Base-by-base conservation (phyloP, 805 yeast species). In the Ogataea siamensis region DNA sequence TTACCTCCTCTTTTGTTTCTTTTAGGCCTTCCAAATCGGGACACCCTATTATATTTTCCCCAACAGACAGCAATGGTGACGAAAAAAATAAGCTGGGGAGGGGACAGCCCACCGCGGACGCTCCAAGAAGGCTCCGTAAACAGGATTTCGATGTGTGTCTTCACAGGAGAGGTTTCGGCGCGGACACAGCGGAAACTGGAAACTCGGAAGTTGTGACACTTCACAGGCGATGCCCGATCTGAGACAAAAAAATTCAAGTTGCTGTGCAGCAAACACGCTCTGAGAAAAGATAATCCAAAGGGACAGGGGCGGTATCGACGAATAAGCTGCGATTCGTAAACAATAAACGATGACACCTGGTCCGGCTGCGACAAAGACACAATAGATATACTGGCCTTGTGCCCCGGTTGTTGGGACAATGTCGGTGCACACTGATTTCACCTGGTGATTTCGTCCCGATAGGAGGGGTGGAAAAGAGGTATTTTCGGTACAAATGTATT, bases 1-100 rank as follows among this genome's bases (percentile, higher is more conserved):
- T 18, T 21, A 32, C 28, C 32, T 38, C 41, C 41, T 32, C 33
- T 11, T 32, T 38, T 32, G 33, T 38, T 38, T 25, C 37, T 31
- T 38, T 37, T 32, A 3, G 10, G 13, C 28, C 41, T n/a, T 10
- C 16, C 10, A 20, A 19, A 38, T 37, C 35, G 5, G 40, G 40
- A 37, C 17, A 13, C 7, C 2, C 25, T 18, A 12, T 14, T 10
- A 21, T 14, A 7, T 9, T 5, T 20, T 17, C 16, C 21, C 20
- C 21, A 28, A 17, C 31, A 16, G 31, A 28, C 31, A 28, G 31
- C 20, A 28, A 27, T 27, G 5, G 29, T 27, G 29, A 18, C 29
- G 29, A 27, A 27, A 15, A 30, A 7, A 12, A 12, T 12, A 16
- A 19, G 17, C 11, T 14, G 22, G 22, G 25, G 33, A 11, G 24